Evolutionary conservation across 495 filamentous ascomycete genomes (phyloP).

Genomic region (Tuber calosporum): DNA sequence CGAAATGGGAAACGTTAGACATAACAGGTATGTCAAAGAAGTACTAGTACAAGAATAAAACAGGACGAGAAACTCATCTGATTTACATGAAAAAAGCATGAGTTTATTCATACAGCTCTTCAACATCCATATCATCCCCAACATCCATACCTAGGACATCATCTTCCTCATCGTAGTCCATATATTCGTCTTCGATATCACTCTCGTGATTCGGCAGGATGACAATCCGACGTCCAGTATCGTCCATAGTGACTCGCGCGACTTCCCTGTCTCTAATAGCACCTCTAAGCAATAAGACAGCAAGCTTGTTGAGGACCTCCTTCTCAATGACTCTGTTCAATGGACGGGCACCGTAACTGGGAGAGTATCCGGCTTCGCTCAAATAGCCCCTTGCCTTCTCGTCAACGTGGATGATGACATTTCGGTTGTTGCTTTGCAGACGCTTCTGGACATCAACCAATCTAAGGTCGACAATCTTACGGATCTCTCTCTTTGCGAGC

Average conservation of each 20-base stretch:
- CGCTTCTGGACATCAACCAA: constrained; percentile 85
- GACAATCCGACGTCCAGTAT: constrained; percentile 55
- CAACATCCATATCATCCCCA: constrained; percentile 59
- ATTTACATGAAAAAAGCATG: neutral
- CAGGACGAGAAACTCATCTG: neutral
- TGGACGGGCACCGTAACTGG: constrained; percentile 86
- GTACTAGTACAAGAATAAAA: neutral
- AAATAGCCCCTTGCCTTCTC: constrained; percentile 84
- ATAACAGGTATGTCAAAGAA: neutral
- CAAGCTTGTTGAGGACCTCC: constrained; percentile 88
- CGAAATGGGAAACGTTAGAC: neutral
- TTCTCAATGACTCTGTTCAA: constrained; percentile 84
- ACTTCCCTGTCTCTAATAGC: constrained; percentile 75
- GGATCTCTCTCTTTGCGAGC: constrained; percentile 77
- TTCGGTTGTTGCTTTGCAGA: constrained; percentile 68
- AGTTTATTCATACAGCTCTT: constrained; percentile 61
- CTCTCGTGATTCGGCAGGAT: constrained; percentile 76
- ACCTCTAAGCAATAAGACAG: constrained; percentile 79
- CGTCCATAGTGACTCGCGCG: constrained; percentile 66
- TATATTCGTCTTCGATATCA: constrained; percentile 55
- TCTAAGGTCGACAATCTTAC: constrained; percentile 89
- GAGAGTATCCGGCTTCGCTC: constrained; percentile 80
- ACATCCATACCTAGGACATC: constrained; percentile 56
- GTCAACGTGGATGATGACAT: constrained; percentile 66
- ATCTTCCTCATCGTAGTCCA: constrained; percentile 63